A percentile compares a stretch with the other conserved stretches of the same genome.
Conservation (phyloP, 768 basidiomycete genomes). For the Xerocomellus intermedius region DNA sequence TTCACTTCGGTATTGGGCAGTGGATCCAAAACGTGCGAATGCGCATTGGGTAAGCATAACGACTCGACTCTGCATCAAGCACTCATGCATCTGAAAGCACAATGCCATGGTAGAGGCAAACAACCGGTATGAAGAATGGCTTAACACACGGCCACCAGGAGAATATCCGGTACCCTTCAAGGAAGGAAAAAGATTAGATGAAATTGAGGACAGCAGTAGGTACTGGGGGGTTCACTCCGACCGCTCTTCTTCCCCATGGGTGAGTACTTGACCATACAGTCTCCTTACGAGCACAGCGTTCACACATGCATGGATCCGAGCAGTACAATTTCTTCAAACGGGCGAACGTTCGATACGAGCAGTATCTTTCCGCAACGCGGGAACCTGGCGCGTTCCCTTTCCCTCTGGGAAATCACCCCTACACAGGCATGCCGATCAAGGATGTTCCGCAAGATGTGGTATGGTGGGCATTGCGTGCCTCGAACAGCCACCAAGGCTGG, state of each 20-base stretch:
- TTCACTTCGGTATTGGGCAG: conserved; percentile 14
- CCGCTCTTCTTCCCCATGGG: conserved; percentile 1
- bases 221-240: conserved; percentile 7
- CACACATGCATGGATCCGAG: background rate
- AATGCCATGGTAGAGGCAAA: conserved; percentile 1
- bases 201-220: background rate
- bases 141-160: conserved; percentile 5
- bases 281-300: background rate
- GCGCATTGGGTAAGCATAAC: conserved; percentile 14
- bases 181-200: background rate
- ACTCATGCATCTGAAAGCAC: conserved; percentile 12
- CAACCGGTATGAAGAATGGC: conserved; percentile 15
- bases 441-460: conserved; percentile 14
- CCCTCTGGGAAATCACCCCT: background rate
- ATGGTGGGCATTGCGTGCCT: conserved; percentile 13
- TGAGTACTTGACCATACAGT: background rate
- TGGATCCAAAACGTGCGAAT: background rate
- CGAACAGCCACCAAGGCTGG: background rate
- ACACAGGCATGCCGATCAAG: conserved; percentile 1
- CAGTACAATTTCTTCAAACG: conserved; percentile 5
- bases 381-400: conserved; percentile 9
- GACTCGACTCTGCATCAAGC: background rate
- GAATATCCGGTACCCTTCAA: conserved; percentile 11
- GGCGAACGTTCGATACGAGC: conserved; percentile 10
- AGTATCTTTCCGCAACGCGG: background rate